These are phyloP conservation scores for Entomophthora muscae DNA, from an alignment of 371 early-diverging fungal genomes.

Conservation along the genomic window DNA sequence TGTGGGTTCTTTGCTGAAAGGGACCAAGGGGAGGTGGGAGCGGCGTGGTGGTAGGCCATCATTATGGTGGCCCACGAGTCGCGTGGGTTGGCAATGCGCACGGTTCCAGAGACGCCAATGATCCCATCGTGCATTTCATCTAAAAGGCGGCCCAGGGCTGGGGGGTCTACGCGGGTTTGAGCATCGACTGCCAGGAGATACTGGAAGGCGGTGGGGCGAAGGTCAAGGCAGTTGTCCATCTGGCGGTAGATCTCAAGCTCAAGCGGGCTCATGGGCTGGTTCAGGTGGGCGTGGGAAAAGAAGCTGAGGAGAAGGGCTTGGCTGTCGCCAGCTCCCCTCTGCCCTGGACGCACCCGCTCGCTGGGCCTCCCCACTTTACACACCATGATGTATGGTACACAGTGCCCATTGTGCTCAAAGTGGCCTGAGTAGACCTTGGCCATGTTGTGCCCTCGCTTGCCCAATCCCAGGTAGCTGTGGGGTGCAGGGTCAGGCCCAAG, in stretches of 20 bases:
- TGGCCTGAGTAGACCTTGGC: constrained; percentile 81
- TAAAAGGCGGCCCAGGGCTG: constrained; percentile 42
- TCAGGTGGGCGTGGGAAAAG: constrained; percentile 51
- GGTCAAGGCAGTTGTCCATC: constrained; percentile 72
- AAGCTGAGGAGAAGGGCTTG: constrained; percentile 68
- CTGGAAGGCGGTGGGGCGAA: constrained; percentile 54
- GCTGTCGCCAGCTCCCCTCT: no score
- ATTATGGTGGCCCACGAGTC: no score
- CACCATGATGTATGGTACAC: constrained; percentile 69
- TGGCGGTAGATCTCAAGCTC: constrained; percentile 84
- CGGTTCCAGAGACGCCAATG: no score
- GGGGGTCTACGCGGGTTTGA: constrained; percentile 44
- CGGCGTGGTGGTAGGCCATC: no score
- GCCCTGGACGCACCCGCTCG: constrained; percentile 54
- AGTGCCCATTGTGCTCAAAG: constrained; percentile 62
- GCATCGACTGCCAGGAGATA: constrained; percentile 44
- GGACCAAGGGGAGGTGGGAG: no score
- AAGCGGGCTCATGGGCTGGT: constrained; percentile 59
- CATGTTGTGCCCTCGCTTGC: constrained; percentile 61
- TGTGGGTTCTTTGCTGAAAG: no score
- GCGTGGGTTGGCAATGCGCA: no score
- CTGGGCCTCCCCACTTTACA: constrained; percentile 60
- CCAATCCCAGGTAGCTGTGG: constrained; percentile 77
- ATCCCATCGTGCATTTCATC: no score
- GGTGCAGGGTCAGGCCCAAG: constrained; percentile 65